Evolutionary conservation across 169 alveolate species (phyloP).

Genomic region (Plasmodium chabaudi): DNA sequence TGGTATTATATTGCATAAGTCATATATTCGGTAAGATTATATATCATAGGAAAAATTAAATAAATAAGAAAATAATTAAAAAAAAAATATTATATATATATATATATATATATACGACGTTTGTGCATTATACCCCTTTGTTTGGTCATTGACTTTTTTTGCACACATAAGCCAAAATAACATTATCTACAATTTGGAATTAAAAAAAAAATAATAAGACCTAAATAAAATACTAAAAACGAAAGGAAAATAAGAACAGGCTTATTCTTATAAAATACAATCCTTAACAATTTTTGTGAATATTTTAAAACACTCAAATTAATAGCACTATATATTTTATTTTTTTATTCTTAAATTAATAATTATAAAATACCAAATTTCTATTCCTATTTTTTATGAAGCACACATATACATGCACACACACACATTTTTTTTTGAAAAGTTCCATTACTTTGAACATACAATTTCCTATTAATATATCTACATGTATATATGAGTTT

Average conservation of each 20-base stretch:
- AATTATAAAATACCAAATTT: not conserved
- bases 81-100: too few relatives aligned
- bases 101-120: not conserved
- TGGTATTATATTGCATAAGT: not conserved
- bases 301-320: not conserved
- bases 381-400: not conserved
- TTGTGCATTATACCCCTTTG: not conserved
- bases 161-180: slow-evolving; percentile 2
- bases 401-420: not conserved
- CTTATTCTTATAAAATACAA: too few relatives aligned
- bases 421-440: not conserved
- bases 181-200: slow-evolving; percentile 1
- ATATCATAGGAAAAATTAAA: too few relatives aligned
- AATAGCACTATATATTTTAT: not conserved
- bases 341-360: not conserved
- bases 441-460: not conserved
- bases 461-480: not conserved
- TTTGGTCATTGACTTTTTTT: not conserved
- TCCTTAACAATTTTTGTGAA: too few relatives aligned
- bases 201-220: not conserved
- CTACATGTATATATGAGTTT: not conserved
- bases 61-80: not conserved
- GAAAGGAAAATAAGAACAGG: not conserved
- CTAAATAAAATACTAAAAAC: not conserved
- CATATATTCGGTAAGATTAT: not conserved